Base-by-base conservation (phyloP, 768 basidiomycete genomes). In the Mycena crocata region DNA sequence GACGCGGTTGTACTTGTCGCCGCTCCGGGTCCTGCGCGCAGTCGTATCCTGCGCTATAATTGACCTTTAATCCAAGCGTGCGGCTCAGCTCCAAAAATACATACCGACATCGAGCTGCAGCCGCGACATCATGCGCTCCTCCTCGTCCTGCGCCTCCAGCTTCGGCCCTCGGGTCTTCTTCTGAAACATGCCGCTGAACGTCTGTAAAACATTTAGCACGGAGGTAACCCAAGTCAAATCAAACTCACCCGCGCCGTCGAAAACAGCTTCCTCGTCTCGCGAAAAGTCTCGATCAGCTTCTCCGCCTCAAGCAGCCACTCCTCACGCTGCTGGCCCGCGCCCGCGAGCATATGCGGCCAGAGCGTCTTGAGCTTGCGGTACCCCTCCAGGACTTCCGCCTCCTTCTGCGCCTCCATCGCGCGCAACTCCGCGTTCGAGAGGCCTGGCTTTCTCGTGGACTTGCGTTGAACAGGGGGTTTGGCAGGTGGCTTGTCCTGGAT, bases 241-340 rank as follows among this genome's bases (percentile, higher is more conserved):
- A 30, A 24, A 78, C 89, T 71, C 65, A 95, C 95, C 71, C 90
- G 80, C 31, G 90, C 90, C 3, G 91, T 89, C 71, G 91, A 84
- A 74, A 97, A 99, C 68, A 98, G 75, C 66, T 90, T 87, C 66
- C 90, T 86, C 1, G 96, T 96, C 80, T 95, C 91, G 57, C 97
- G 83, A 79, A 96, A 98, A 76, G 88, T 90, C 66, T 98, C 96
- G 5, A 98, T 86, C 49, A 99, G 82, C 71, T 88, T 91, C 74
- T 94, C 93, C 0, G 95, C 94, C 71, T 94, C 90, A 31, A 90
- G 74, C 69, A 97, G 80, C 93, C 96, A 98, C 71, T 91, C 87
- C 55, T 87, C 83, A 62, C 87, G 82, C 5, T 88, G 86, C 17
- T 86, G 86, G 1, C 80, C 78, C 24, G 86, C 82, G 3, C 83